Evolutionary conservation across 139 green algal species (phyloP), one percentile per base, ranked within the genome.

Genomic region (Chlorella sp.): DNA sequence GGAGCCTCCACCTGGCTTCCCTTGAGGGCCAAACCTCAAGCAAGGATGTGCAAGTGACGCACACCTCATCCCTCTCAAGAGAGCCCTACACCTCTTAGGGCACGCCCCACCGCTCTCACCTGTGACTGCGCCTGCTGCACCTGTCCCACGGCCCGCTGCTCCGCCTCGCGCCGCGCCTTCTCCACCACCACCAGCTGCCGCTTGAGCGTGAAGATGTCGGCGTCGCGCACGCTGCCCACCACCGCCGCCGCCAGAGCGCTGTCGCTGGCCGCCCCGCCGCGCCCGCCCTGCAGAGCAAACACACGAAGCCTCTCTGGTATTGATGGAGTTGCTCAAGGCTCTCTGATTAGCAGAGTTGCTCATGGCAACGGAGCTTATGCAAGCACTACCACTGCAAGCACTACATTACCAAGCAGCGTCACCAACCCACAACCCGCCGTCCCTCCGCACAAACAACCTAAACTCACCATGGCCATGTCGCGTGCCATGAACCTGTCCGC

Each of bases 101-200:
- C n/a, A n/a, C n/a, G n/a, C n/a, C n/a, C 42, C 10, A 55, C 42
- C 10, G 42, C 42, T 10, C 42, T 55, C 55, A 72, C 67, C 42
- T 62, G 23, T 31, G 33, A 22, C 30, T 72, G 26, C 30, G 67
- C 67, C 3, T 26, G 29, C 1, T 35, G 49, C 4, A 35, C 67
- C 27, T 72, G 26, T 24, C 17, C 10, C 49, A 27, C 67, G 10
- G 67, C 67, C 30, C 35, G 33, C 2, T 30, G 6, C 31, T 72
- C 67, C 29, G n/a, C 42, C 31, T 72, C 35, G 6, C 67, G 42
- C n/a, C 67, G 26, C 5, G 42, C 67, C 69, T 76, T 75, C 75
- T 80, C 69, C 32, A 62, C 49, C 32, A 34, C 20, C 42, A 69
- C 70, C 62, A 80, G 63, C 70, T 80, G 72, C 17, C 63, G 69